Percentiles rank a stretch among this genome's conserved stretches.
phyloP scores from a whole-genome alignment of 1,284 basidiomycete genomes.

The Naganishia sp. region DNA sequence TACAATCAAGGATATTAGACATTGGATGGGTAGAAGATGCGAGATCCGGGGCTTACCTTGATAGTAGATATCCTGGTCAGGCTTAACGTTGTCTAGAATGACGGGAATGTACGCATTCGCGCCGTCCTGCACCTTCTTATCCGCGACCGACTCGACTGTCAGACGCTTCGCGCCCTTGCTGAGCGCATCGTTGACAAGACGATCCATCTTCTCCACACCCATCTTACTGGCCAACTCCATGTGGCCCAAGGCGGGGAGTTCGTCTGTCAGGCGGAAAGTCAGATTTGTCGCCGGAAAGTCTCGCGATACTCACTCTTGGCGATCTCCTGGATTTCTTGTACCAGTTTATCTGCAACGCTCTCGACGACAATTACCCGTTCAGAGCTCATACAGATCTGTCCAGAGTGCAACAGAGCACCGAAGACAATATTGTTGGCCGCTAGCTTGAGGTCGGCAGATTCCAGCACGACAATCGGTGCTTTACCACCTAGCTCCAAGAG shows the following conservation, averaged over 20 bases:
- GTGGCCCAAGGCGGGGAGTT: slow-evolving; percentile 23
- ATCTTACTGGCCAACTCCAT: slow-evolving; percentile 40
- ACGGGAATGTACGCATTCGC: slow-evolving; percentile 35
- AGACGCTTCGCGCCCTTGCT: slow-evolving; percentile 26
- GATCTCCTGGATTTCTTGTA: slow-evolving; percentile 28
- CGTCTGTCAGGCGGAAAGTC: slow-evolving; percentile 7
- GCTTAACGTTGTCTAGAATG: slow-evolving; percentile 37
- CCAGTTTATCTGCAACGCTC: slow-evolving; percentile 24
- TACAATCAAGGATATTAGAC: background rate
- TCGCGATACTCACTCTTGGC: slow-evolving; percentile 18
- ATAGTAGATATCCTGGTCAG: slow-evolving; percentile 27
- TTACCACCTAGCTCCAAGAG: slow-evolving; percentile 57
- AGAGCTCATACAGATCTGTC: slow-evolving; percentile 71
- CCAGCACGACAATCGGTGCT: slow-evolving; percentile 58
- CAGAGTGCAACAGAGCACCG: slow-evolving; percentile 64
- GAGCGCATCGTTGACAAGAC: slow-evolving; percentile 40
- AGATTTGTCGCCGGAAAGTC: background rate
- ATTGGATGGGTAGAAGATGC: background rate
- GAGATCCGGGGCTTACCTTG: slow-evolving; percentile 4
- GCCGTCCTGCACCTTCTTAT: slow-evolving; percentile 21
- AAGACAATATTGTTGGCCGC: slow-evolving; percentile 61
- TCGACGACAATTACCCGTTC: slow-evolving; percentile 63
- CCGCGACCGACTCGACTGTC: slow-evolving; percentile 22
- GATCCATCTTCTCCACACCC: slow-evolving; percentile 36
- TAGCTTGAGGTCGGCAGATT: slow-evolving; percentile 64